A percentile compares a stretch with the other conserved stretches of the same genome.
phyloP scores from a whole-genome alignment of 768 basidiomycete genomes.

The Podaxis rugospora region DNA sequence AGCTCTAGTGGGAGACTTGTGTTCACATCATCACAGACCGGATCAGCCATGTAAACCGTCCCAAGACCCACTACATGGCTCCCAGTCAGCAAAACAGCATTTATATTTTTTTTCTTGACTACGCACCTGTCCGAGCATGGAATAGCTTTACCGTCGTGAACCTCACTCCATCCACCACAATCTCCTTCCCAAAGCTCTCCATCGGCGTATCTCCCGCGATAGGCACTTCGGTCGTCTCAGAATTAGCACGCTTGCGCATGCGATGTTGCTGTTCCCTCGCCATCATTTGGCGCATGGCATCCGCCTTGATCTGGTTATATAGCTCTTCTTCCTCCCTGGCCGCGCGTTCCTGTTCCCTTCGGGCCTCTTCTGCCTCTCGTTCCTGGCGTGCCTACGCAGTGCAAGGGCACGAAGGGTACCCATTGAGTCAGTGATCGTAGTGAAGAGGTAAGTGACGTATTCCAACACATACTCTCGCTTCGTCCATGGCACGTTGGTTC shows the following conservation, averaged over 20 bases:
- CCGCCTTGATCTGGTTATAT: conserved; percentile 62
- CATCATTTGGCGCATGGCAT: conserved; percentile 54
- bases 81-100: background rate
- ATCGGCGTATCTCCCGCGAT: conserved; percentile 43
- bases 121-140: conserved; percentile 63
- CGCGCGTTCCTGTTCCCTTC: conserved; percentile 44
- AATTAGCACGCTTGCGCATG: conserved; percentile 60
- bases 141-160: conserved; percentile 70
- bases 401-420: background rate
- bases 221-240: conserved; percentile 67
- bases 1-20: conserved; percentile 61
- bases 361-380: conserved; percentile 53
- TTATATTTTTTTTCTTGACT: background rate
- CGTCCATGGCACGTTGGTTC: conserved; percentile 67
- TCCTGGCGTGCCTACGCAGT: conserved; percentile 44
- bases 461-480: conserved; percentile 48
- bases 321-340: conserved; percentile 54
- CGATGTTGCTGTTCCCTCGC: conserved; percentile 50
- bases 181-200: conserved; percentile 55
- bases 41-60: conserved; percentile 68
- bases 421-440: background rate
- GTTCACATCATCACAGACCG: conserved; percentile 62
- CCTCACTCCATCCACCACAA: conserved; percentile 52
- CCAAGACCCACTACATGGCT: conserved; percentile 51
- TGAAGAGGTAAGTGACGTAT: background rate